Evolutionary conservation across 192 early-diverging fungal species (phyloP), one percentile per base, ranked within the genome.

Genomic region (Coemansia sp.): DNA sequence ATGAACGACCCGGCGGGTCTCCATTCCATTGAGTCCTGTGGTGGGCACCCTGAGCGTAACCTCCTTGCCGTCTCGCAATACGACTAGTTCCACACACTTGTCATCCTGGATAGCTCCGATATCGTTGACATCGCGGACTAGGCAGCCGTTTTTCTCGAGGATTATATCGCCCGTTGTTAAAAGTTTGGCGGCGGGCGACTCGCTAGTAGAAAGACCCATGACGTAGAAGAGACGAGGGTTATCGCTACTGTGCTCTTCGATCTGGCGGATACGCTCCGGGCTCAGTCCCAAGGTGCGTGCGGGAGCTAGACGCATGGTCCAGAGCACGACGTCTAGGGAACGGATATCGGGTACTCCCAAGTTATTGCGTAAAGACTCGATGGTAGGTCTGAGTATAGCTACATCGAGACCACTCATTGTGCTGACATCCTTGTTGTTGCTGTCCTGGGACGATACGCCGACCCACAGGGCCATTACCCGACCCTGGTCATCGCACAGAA

Each of bases 1-100:
- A 24, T 91, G 85, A 33, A 98, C 78, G 0, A 95, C 88, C 9
- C 90, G 86, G 15, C 79, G 85, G 6, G 91, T 94, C 47, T 88
- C 90, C 58, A 88, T 85, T 0, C 83, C 85, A n/a, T 83, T 63
- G 36, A 84, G 77, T 34, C 72, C 47, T 2, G 87, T 87, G 12
- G 92, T 92, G 0, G 90, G 90, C 7, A 96, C 91, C 2, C 43
- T 66, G 9, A 98, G 69, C 2, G 66, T 61, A 7, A 91, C 31
- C 57, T 92, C 94, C 43, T 85, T 62, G 71, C 93, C 90, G 57
- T 94, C 88, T 43, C 96, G 89, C 62, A 98, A 72, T 11, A 84
- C 81, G 1, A 79, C 74, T n/a, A 79, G 70, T 69, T 86, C 87
- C 68, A 93, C 87, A n/a, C 68, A 58, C 22, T 87, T 76, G 16